phyloP scores from a whole-genome alignment of 2,329 filamentous ascomycete genomes.

The Verticillium nubilum region DNA sequence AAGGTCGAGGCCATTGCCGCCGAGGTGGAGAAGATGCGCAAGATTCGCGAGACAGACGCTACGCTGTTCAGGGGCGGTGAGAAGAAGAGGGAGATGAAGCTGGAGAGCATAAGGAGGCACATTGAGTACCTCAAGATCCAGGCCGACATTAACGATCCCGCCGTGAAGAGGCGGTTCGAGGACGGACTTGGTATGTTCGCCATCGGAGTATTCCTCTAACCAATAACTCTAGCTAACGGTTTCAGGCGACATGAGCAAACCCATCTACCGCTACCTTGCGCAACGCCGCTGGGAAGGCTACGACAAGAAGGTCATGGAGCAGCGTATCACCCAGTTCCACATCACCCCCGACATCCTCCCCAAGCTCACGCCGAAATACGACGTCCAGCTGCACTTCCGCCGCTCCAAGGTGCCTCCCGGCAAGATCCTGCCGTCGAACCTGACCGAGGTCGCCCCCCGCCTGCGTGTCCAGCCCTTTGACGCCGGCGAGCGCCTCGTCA shows the following conservation, averaged over 20 bases:
- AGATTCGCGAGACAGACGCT: conserved; percentile 54
- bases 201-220: not conserved
- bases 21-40: conserved; percentile 63
- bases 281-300: conserved; percentile 83
- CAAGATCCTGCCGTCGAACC: conserved; percentile 66
- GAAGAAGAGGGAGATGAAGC: conserved; percentile 56
- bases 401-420: conserved; percentile 67
- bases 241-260: conserved; percentile 88
- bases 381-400: conserved; percentile 78
- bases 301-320: conserved; percentile 70
- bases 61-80: conserved; percentile 57
- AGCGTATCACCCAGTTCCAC: conserved; percentile 81
- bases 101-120: conserved; percentile 65
- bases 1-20: conserved; percentile 70
- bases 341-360: conserved; percentile 86
- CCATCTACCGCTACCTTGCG: conserved; percentile 88
- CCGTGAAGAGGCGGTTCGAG: conserved; percentile 91
- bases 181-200: conserved; percentile 70
- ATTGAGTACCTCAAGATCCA: conserved; percentile 79
- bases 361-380: conserved; percentile 68
- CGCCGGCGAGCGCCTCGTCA: conserved; percentile 73
- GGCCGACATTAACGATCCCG: conserved; percentile 90
- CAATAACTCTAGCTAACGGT: not conserved
- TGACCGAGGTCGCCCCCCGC: conserved; percentile 68
- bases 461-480: conserved; percentile 84